Evolutionary conservation across 2,329 filamentous ascomycete species (phyloP).

Genomic region (Ceratocystis huliohia): DNA sequence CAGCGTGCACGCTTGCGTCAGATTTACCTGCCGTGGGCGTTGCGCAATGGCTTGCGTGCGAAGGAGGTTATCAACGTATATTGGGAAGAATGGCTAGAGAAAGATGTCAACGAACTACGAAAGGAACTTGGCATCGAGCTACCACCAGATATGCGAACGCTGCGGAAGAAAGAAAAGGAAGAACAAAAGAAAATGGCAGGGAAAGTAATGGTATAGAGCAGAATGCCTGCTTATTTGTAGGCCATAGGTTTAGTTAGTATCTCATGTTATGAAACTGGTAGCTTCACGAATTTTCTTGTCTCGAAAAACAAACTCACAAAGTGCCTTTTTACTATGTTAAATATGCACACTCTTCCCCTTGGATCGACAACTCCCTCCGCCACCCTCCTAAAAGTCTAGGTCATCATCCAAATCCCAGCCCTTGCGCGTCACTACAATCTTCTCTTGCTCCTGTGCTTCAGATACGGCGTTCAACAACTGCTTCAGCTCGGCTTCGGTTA

Average conservation of each 20-base stretch:
- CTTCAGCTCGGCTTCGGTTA: slow-evolving; percentile 88
- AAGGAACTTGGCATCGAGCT: slow-evolving; percentile 68
- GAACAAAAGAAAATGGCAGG: slow-evolving; percentile 41
- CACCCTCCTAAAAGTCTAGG: slow-evolving; percentile 40
- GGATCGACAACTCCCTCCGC: neutral
- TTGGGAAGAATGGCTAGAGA: slow-evolving; percentile 89
- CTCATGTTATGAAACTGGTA: neutral
- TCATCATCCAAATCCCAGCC: slow-evolving; percentile 78
- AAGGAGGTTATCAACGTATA: slow-evolving; percentile 89
- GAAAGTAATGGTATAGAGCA: neutral
- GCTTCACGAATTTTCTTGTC: neutral
- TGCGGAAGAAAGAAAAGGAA: slow-evolving; percentile 57
- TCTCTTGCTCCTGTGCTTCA: slow-evolving; percentile 65
- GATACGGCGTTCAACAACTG: slow-evolving; percentile 75
- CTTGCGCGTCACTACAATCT: slow-evolving; percentile 78
- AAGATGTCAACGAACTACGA: slow-evolving; percentile 65
- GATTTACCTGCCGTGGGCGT: slow-evolving; percentile 80
- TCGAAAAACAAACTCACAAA: neutral
- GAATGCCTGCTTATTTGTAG: neutral
- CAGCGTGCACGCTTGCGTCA: slow-evolving; percentile 63
- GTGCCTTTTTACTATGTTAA: neutral
- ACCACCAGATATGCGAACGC: slow-evolving; percentile 72
- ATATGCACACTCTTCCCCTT: slow-evolving; percentile 21
- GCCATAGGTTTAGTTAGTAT: neutral
- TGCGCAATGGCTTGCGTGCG: slow-evolving; percentile 63